Base-by-base conservation (phyloP, 2,329 filamentous ascomycete species). In the Penicillium paneum region DNA sequence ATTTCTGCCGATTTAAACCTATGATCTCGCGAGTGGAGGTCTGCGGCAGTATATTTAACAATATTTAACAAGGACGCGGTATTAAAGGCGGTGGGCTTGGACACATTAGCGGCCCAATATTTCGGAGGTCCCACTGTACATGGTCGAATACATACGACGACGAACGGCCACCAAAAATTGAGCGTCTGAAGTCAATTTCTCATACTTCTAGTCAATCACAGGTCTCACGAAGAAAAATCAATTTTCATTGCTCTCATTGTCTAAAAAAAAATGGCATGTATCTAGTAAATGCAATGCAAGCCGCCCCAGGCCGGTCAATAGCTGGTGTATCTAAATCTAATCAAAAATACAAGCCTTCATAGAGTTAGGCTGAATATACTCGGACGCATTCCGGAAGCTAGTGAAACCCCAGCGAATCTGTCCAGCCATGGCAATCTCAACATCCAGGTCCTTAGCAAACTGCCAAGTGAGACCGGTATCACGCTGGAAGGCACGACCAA, bases 371-470 rank as follows among this genome's bases (percentile, higher is more conserved):
- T 64, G 56, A 28, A 65, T 64, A 29, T 67, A 67, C 44, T 64
- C 60, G 2, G 63, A 66, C 6, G 63, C 63, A 55, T 64, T 65
- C 17, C 64, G 62, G 62, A 63, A 65, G 49, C 58, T 63, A 29
- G 63, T 64, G 53, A 69, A 70, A 10, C 63, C 66, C 67, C 67
- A 70, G 12, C 67, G 67, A 38, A 69, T 69, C 58, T 69, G 67
- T n/a, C 40, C 63, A 8, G 67, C 65, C 64, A 67, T 67, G 42
- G 64, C 56, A 31, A 69, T 67, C 54, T 69, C 67, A 21, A 65
- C 49, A 47, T 67, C 62, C 55, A 69, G 41, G 34, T 68, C 66
- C 56, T 68, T 66, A 3, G 67, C 67, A 49, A 66, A 66, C 32
- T 60, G 55, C 64, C 64, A 67, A 17, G 61, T 56, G 24, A 67